These are phyloP conservation scores for Fistulifera solaris DNA, from an alignment of 108 stramenopile genomes.

Conservation along the genomic window DNA sequence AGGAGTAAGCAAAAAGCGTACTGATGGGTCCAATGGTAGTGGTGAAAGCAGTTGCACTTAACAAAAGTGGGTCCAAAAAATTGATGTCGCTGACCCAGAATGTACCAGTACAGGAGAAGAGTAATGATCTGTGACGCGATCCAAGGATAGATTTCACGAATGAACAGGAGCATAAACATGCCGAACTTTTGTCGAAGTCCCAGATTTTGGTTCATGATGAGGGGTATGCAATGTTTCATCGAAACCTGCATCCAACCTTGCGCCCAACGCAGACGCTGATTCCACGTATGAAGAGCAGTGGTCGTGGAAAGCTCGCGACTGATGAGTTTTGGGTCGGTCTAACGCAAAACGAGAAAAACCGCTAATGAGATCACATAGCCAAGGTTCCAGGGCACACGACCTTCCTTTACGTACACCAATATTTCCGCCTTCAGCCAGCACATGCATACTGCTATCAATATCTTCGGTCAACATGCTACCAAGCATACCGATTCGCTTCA, in stretches of 20 bases:
- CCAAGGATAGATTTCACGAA: slow-evolving; percentile 3
- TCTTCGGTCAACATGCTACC: slow-evolving; percentile 2
- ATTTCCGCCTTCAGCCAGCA: neutral
- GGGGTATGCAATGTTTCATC: neutral
- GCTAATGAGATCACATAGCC: too few relatives aligned
- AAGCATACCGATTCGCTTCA: slow-evolving; percentile 2
- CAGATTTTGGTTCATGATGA: neutral
- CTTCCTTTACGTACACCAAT: neutral
- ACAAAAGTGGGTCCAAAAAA: neutral
- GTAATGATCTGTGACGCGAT: neutral
- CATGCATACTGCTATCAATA: neutral
- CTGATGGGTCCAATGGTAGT: neutral
- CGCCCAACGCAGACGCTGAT: slow-evolving; percentile 4
- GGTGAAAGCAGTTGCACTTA: neutral
- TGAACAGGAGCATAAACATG: neutral
- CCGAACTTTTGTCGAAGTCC: slow-evolving; percentile 1
- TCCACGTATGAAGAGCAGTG: neutral
- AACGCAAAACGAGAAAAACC: too few relatives aligned
- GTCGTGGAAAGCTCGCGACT: neutral
- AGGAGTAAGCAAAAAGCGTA: neutral
- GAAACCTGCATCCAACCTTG: slow-evolving; percentile 6
- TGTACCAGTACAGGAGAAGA: slow-evolving; percentile 1
- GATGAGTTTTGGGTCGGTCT: slow-evolving; percentile 1
- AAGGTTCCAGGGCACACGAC: too few relatives aligned
- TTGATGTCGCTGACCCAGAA: neutral